Percentiles rank a stretch among this genome's conserved stretches.
These are phyloP conservation scores for Hyphopichia burtonii DNA, from an alignment of 1,139 yeast genomes.

Conservation along the genomic window DNA sequence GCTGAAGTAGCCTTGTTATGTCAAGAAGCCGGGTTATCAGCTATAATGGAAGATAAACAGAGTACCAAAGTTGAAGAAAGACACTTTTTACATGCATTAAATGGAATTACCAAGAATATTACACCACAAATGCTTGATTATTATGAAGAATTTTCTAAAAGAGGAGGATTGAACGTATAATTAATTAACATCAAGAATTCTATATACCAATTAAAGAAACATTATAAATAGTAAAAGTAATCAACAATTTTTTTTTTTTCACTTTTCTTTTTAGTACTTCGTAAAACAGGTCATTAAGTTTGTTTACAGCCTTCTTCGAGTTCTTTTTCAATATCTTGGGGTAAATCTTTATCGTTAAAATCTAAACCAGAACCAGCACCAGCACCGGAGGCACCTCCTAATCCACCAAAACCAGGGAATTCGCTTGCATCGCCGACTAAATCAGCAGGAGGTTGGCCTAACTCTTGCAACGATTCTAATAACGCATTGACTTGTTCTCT, in stretches of 20 bases:
- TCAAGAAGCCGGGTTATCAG: constrained; percentile 93
- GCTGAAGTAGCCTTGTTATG: constrained; percentile 91
- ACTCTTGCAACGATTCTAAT: constrained; percentile 70
- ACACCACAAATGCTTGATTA: constrained; percentile 81
- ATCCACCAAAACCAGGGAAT: constrained; percentile 54
- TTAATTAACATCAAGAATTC: not conserved
- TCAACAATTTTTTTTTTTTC: not conserved
- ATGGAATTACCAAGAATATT: constrained; percentile 70
- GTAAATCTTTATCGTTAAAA: constrained; percentile 44
- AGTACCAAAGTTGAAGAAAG: constrained; percentile 52
- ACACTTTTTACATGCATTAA: constrained; percentile 74
- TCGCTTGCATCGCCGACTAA: constrained; percentile 66
- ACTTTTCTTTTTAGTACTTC: not conserved
- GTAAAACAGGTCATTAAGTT: constrained; percentile 6
- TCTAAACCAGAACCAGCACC: constrained; percentile 27
- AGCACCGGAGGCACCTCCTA: constrained; percentile 26
- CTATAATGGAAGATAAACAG: constrained; percentile 73
- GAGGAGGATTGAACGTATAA: constrained; percentile 27
- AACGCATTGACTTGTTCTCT: constrained; percentile 54
- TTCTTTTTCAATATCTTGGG: constrained; percentile 49
- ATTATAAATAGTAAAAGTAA: not conserved
- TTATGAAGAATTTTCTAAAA: constrained; percentile 62
- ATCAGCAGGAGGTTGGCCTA: constrained; percentile 88
- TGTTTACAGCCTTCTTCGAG: constrained; percentile 37
- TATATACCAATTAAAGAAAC: not conserved